Evolutionary conservation across 345 rosid species (phyloP).

Genomic region (Gossypium turneri): DNA sequence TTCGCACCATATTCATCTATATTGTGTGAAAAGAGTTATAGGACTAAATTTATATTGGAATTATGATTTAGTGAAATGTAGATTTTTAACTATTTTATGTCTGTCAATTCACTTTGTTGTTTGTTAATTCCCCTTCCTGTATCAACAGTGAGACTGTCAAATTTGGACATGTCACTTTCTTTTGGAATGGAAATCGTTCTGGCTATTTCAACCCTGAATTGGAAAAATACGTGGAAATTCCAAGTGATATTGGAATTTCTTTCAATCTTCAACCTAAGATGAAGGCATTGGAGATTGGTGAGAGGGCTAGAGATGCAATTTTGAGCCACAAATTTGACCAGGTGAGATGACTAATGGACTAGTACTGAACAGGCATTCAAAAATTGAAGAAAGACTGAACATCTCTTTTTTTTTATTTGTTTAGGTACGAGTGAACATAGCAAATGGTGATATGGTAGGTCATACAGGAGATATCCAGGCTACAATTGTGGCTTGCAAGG

Average conservation of each 20-base stretch:
- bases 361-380: not conserved
- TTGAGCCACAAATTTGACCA: slow-evolving; percentile 80
- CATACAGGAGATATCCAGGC: slow-evolving; percentile 93
- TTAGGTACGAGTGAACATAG: slow-evolving; percentile 84
- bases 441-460: slow-evolving; percentile 97
- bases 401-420: slow-evolving; percentile 1
- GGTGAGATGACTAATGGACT: slow-evolving; percentile 36
- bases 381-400: not conserved
- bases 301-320: slow-evolving; percentile 83
- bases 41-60: too few species aligned
- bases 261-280: slow-evolving; percentile 90
- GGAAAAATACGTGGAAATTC: slow-evolving; percentile 93
- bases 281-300: slow-evolving; percentile 89
- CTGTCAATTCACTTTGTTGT: not conserved
- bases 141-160: slow-evolving; percentile 83
- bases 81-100: too few species aligned
- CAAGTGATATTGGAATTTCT: slow-evolving; percentile 88
- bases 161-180: slow-evolving; percentile 95
- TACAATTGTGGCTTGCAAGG: slow-evolving; percentile 79
- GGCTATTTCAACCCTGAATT: slow-evolving; percentile 66
- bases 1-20: too few species aligned
- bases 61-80: too few species aligned
- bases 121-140: not conserved
- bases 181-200: slow-evolving; percentile 98
- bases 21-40: too few species aligned